Evolutionary conservation across 1,284 basidiomycete genomes (phyloP), one percentile per base, ranked within the genome.

Genomic region (Tetrapyrgos nigripes): DNA sequence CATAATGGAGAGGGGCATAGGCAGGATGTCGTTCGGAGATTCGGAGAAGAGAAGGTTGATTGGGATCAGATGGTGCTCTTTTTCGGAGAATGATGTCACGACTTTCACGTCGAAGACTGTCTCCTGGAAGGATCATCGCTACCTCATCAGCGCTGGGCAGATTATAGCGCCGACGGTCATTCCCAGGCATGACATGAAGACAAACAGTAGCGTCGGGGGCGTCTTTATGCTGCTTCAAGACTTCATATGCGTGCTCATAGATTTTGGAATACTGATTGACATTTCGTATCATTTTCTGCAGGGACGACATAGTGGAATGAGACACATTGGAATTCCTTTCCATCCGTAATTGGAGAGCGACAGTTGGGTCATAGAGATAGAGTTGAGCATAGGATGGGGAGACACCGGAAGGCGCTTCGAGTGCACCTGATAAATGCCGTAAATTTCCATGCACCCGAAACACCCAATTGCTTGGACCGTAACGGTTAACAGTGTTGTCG

Each of bases 391-490:
- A 52, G 3, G 10, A 24, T 5, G 50, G 50, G 3, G 19, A 2
- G 75, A 50, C 1, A 8, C 55, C 68, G 17, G 61, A 44, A 1
- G 53, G n/a, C 17, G 77, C 73, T 0, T 66, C 27, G 1, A 81
- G 65, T 26, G 73, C 43, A 1, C 76, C 77, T 50, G 70, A 61
- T 0, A 55, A 52, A 65, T 82, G 78, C 53, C 68, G 62, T 0
- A 82, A 70, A 43, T 76, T 64, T 0, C 78, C 79, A 58, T 68
- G 69, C 24, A 82, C 73, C 0, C 58, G 50, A 60, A 80, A 82
- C 1, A 73, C 63, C 6, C 66, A 67, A 1, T 71, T 70, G 0
- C 74, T 76, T 53, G 60, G 4, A 1, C 73, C 70, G 55, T 29
- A 29, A 50, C 51, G 61, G 35, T 75, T 67, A 27, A 76, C 48